Conservation (phyloP, 352 stramenopile genomes). For the Globisporangium canariense region DNA sequence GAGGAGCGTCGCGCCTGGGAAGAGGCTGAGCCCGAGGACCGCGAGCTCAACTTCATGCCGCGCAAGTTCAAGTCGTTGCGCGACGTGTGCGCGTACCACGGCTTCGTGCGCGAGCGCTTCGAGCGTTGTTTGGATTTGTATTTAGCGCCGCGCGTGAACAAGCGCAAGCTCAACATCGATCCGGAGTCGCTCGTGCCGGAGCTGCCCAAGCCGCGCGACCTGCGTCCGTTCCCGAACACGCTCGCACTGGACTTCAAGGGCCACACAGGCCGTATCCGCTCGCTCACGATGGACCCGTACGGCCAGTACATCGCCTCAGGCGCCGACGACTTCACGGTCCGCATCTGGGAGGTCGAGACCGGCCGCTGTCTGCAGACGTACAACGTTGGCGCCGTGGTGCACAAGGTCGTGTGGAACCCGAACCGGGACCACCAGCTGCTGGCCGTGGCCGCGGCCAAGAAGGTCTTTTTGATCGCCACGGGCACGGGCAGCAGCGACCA, state of each 20-base stretch:
- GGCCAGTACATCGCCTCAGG: conserved; percentile 98
- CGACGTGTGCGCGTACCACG: conserved; percentile 94
- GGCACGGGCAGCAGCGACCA: conserved; percentile 93
- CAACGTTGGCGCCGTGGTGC: conserved; percentile 88
- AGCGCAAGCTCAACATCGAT: conserved; percentile 98
- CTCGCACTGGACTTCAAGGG: conserved; percentile 86
- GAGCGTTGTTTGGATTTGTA: conserved; percentile 99
- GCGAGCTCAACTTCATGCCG: conserved; percentile 96
- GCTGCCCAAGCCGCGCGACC: conserved; percentile 95
- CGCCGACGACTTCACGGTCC: conserved; percentile 93
- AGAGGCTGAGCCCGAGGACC: conserved; percentile 93
- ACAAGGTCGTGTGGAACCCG: conserved; percentile 96
- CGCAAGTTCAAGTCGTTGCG: conserved; percentile 96
- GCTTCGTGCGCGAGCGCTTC: conserved; percentile 98
- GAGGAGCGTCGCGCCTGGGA: conserved; percentile 96
- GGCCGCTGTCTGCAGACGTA: conserved; percentile 91
- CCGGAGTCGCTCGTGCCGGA: conserved; percentile 94
- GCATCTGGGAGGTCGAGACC: conserved; percentile 97
- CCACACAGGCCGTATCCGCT: conserved; percentile 90
- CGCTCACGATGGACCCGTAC: conserved; percentile 91
- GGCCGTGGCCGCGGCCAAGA: conserved; percentile 89
- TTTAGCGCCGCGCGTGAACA: conserved; percentile 94
- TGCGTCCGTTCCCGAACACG: conserved; percentile 98
- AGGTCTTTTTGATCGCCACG: conserved; percentile 92
- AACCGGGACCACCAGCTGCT: conserved; percentile 95